phyloP scores from a whole-genome alignment of 2,329 filamentous ascomycete species.

The Ophiosphaerella herpotricha region DNA sequence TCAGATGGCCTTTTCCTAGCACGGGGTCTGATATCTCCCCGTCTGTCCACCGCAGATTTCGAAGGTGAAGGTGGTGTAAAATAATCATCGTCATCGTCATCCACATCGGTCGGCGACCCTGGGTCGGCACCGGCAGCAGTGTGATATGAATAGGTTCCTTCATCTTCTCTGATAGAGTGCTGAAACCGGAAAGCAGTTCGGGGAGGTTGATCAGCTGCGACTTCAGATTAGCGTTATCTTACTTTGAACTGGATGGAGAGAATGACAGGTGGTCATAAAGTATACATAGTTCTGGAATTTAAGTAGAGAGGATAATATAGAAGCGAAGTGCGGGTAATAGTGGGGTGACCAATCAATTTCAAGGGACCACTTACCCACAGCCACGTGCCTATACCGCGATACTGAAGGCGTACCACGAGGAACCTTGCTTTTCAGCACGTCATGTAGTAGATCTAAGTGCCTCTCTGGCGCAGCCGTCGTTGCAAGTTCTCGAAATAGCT shows the following conservation, averaged over 20 bases:
- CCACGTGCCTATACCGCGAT: too few species aligned
- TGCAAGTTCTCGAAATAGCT: constrained; percentile 19
- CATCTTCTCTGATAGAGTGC: background rate
- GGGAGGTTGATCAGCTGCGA: background rate
- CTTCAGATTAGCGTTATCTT: constrained; percentile 1
- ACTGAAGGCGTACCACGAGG: too few species aligned
- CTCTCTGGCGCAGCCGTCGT: background rate
- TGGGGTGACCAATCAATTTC: too few species aligned
- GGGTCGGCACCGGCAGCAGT: constrained; percentile 21
- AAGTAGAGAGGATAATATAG: too few species aligned
- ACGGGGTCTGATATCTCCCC: constrained; percentile 28
- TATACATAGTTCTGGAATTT: too few species aligned
- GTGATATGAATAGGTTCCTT: constrained; percentile 14
- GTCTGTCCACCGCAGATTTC: constrained; percentile 22
- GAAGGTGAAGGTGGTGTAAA: constrained; percentile 30
- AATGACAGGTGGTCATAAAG: too few species aligned
- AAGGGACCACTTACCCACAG: too few species aligned
- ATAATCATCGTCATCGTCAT: constrained; percentile 15
- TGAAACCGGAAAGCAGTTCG: constrained; percentile 1
- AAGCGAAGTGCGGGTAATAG: too few species aligned
- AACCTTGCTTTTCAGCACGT: constrained; percentile 12
- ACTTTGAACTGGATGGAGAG: too few species aligned
- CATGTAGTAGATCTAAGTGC: constrained; percentile 14
- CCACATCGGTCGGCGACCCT: constrained; percentile 37
- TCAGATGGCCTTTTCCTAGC: constrained; percentile 30